phyloP scores from a whole-genome alignment of 176 grass and related monocot genomes.

The Triticum dicoccoides region DNA sequence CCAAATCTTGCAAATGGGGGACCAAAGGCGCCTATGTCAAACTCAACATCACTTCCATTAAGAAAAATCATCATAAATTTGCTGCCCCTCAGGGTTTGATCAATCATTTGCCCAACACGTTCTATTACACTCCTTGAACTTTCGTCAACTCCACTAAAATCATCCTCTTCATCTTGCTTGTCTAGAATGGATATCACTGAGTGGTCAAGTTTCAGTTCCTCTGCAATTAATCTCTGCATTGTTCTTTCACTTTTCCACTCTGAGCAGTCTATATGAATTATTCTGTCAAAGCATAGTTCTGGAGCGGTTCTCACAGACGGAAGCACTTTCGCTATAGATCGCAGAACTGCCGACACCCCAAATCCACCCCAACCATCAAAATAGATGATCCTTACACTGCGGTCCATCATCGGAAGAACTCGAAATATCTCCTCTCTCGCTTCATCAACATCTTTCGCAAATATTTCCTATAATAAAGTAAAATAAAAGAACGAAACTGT shows the following conservation, averaged over 20 bases:
- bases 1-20: neutral
- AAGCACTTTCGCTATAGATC: neutral
- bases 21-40: neutral
- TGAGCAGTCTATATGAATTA: neutral
- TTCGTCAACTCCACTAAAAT: neutral
- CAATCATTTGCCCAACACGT: neutral
- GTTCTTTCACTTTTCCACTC: neutral
- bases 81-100: neutral
- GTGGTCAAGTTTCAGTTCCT: neutral
- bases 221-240: neutral
- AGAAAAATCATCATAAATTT: slow-evolving; percentile 8
- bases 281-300: neutral
- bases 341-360: neutral
- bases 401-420: neutral
- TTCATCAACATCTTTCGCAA: neutral
- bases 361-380: neutral
- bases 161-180: neutral
- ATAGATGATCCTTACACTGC: neutral
- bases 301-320: neutral
- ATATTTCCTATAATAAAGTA: neutral
- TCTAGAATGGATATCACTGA: neutral
- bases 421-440: neutral
- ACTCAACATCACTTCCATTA: neutral
- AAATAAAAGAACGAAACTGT: neutral
- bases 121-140: neutral